These are phyloP conservation scores for Orbilia ellipsospora DNA, from an alignment of 2,329 filamentous ascomycete species.

Conservation along the genomic window DNA sequence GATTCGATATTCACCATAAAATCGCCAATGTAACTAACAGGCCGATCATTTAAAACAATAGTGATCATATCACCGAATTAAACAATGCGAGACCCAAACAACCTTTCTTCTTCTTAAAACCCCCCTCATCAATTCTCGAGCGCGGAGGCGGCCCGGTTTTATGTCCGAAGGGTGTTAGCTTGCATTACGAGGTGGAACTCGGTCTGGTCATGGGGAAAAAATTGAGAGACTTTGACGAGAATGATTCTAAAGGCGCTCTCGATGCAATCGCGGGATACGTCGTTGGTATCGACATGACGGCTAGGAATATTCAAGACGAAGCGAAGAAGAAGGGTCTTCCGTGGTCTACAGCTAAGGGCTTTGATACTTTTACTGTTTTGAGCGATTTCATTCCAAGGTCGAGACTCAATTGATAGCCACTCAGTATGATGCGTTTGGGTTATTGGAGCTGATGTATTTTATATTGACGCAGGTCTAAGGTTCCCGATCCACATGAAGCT, in stretches of 20 bases:
- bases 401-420: too few species aligned
- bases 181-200: conserved; percentile 96
- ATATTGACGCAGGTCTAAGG: conserved; percentile 65
- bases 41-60: conserved; percentile 9
- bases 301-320: conserved; percentile 92
- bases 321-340: conserved; percentile 97
- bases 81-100: conserved; percentile 88
- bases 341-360: conserved; percentile 96
- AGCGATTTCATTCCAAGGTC: conserved; percentile 80
- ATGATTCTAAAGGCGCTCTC: conserved; percentile 70
- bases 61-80: conserved; percentile 90
- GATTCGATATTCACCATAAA: neutral
- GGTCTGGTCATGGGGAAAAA: conserved; percentile 87
- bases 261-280: conserved; percentile 74
- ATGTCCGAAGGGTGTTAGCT: conserved; percentile 80
- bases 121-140: conserved; percentile 83
- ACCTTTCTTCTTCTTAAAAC: conserved; percentile 99
- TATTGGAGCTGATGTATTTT: too few species aligned
- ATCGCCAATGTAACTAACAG: neutral
- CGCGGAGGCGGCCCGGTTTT: conserved; percentile 82
- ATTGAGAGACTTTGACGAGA: conserved; percentile 77
- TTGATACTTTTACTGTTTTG: conserved; percentile 95
- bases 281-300: conserved; percentile 96
- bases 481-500: conserved; percentile 87
- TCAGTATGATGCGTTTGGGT: too few species aligned